Conservation (phyloP, 805 yeast genomes). For the Isabelozyma rhagii region DNA sequence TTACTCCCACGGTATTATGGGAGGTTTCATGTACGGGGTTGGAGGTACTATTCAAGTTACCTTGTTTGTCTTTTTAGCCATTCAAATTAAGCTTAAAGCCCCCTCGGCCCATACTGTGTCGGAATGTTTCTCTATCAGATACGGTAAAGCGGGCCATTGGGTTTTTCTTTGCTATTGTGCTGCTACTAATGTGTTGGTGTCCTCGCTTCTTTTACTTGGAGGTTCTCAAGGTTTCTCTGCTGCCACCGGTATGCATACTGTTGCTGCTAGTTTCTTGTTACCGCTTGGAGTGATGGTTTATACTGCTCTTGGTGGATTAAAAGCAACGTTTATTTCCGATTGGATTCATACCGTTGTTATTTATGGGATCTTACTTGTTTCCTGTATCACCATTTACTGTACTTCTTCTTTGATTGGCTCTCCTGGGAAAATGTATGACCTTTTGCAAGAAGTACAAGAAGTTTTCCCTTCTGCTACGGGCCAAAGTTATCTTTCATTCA, state of each 20-base stretch:
- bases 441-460: slow-evolving; percentile 12
- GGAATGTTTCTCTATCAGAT: slow-evolving; percentile 10
- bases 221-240: slow-evolving; percentile 29
- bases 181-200: slow-evolving; percentile 10
- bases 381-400: slow-evolving; percentile 16
- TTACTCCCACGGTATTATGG: slow-evolving; percentile 38
- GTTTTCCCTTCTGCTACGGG: slow-evolving; percentile 14
- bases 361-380: slow-evolving; percentile 15
- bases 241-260: slow-evolving; percentile 11
- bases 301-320: slow-evolving; percentile 21
- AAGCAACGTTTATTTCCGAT: slow-evolving; percentile 24
- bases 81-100: slow-evolving; percentile 13
- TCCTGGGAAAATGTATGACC: slow-evolving; percentile 20
- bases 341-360: slow-evolving; percentile 23
- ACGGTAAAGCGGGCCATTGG: slow-evolving; percentile 11
- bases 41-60: slow-evolving; percentile 22
- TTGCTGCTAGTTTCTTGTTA: slow-evolving; percentile 19
- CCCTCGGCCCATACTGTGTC: slow-evolving; percentile 17
- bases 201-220: slow-evolving; percentile 31
- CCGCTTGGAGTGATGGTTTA: slow-evolving; percentile 22
- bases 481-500: slow-evolving; percentile 10
- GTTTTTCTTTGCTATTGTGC: slow-evolving; percentile 7
- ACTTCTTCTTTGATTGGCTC: slow-evolving; percentile 18
- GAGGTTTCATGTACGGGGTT: slow-evolving; percentile 35
- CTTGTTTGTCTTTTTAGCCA: slow-evolving; percentile 15